Conservation (phyloP, 1,284 basidiomycete species). For the Meira nashicola region DNA sequence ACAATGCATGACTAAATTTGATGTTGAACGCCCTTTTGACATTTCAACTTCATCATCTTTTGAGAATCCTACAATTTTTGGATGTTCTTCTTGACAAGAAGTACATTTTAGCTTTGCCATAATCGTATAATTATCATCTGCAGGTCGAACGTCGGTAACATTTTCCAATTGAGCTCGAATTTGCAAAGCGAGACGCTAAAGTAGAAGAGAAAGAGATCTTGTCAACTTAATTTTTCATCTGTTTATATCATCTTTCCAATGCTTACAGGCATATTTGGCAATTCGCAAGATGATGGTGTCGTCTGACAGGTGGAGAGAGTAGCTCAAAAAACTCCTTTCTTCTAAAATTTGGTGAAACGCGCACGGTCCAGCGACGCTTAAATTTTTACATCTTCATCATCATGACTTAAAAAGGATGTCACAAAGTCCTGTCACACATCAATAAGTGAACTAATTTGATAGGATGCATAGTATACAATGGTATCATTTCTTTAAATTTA, state of each 20-base stretch:
- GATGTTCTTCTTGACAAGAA: constrained; percentile 45
- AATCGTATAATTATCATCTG: constrained; percentile 37
- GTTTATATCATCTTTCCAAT: neutral
- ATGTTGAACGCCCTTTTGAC: constrained; percentile 37
- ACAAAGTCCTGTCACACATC: no score
- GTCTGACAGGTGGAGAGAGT: neutral
- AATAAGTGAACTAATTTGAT: no score
- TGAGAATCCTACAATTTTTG: constrained; percentile 38
- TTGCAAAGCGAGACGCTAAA: constrained; percentile 37
- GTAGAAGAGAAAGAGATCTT: neutral
- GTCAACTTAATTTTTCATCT: neutral
- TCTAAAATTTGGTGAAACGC: no score
- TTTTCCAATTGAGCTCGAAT: constrained; percentile 41
- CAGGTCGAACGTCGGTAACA: constrained; percentile 36
- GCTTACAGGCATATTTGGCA: neutral
- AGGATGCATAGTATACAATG: no score
- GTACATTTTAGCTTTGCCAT: constrained; percentile 44
- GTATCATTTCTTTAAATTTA: no score
- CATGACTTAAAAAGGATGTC: no score
- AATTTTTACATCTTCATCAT: no score
- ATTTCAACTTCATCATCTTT: constrained; percentile 35
- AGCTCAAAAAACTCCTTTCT: no score
- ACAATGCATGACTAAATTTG: constrained; percentile 47
- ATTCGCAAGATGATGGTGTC: neutral
- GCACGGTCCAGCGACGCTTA: no score